Evolutionary conservation across 768 basidiomycete genomes (phyloP).

Genomic region (Plicaturopsis crispa): DNA sequence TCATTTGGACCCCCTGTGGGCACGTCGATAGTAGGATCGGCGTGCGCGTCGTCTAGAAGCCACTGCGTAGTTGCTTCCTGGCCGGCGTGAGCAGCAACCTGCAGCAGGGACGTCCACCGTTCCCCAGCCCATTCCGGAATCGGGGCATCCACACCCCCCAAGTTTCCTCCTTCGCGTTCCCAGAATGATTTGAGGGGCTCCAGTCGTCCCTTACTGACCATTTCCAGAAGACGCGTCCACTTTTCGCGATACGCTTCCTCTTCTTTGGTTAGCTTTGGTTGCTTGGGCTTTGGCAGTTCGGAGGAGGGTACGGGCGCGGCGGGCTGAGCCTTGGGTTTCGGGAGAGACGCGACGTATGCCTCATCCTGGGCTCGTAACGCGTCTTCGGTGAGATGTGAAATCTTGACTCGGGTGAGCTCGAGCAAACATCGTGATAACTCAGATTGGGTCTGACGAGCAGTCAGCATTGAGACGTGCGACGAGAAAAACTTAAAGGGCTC

Average conservation of each 20-base stretch:
- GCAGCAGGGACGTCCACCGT: constrained; percentile 60
- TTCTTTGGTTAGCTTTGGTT: constrained; percentile 65
- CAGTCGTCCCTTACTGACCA: constrained; percentile 78
- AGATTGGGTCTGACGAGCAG: constrained; percentile 64
- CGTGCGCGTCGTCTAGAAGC: constrained; percentile 68
- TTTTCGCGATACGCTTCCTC: constrained; percentile 76
- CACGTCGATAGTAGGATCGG: constrained; percentile 75
- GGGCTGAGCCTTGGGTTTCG: constrained; percentile 62
- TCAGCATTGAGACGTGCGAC: background rate
- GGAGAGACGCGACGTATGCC: constrained; percentile 81
- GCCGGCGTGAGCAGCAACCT: constrained; percentile 63
- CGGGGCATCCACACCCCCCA: constrained; percentile 53
- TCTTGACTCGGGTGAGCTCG: constrained; percentile 80
- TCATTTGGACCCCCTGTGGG: constrained; percentile 18
- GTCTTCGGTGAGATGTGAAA: constrained; percentile 82
- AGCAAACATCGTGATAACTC: constrained; percentile 82
- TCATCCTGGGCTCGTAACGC: constrained; percentile 82
- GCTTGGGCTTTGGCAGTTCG: constrained; percentile 39
- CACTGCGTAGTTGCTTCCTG: constrained; percentile 72
- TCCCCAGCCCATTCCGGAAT: constrained; percentile 72
- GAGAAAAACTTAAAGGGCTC: constrained; percentile 21
- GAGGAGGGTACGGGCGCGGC: constrained; percentile 24
- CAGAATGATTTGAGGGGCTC: constrained; percentile 79
- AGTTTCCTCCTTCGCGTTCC: constrained; percentile 55
- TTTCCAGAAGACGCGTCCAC: constrained; percentile 81